Evolutionary conservation across 805 yeast genomes (phyloP), one percentile per base, ranked within the genome.

Genomic region (Cyberlindnera veronae): DNA sequence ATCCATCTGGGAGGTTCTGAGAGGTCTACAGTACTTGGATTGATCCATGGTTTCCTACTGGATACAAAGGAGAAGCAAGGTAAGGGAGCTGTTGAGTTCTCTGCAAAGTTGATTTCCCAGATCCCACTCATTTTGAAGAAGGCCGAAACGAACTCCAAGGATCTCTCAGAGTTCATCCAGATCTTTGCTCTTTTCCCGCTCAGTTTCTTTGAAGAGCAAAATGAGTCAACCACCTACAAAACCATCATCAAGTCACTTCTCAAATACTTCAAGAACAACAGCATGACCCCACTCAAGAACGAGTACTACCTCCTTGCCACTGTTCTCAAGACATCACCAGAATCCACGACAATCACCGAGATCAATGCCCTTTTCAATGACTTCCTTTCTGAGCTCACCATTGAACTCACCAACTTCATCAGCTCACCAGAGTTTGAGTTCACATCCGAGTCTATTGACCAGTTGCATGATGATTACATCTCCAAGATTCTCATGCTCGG

Each of bases 31-130:
- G 36, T 76, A 14, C 48, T 76, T 17, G 55, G 63, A 10, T 56
- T 74, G 27, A 49, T 77, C 1, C 49, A 61, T 33, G 81, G 81
- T 2, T 52, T 70, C 1, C 27, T 55, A 15, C 15, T 45, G 5
- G 21, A 42, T 3, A 12, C 48, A 3, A 38, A 28, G n/a, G 49
- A 23, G 28, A 28, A 9, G 38, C 26, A n/a, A 24, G 29, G 11
- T 6, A 38, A 14, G 27, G 42, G 20, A 35, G 41, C 20, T 2
- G 32, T 11, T 29, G 32, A 41, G 31, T 55, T 38, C 35, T 32
- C 17, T 33, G 48, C 29, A 16, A 39, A 32, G 32, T 23, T 35
- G 17, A 21, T 42, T 5, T 6, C 34, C 21, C 42, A 34, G 6
- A 29, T 42, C 16, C 48, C 18, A 28, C 15, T 38, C 0, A n/a